Conservation (phyloP, 768 basidiomycete genomes). For the Podaxis rugospora region DNA sequence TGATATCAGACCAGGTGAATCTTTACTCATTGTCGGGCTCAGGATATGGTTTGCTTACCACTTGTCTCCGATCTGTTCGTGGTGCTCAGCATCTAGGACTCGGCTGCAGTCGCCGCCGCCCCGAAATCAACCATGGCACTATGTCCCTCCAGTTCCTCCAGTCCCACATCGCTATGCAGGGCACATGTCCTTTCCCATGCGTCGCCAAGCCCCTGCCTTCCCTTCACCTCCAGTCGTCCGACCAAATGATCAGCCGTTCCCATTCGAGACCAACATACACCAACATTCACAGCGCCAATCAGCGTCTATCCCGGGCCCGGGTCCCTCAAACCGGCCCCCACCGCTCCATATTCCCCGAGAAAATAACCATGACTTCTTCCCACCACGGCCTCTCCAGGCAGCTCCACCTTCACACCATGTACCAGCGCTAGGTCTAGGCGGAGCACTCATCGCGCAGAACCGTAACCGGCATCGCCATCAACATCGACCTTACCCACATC, state of each 20-base stretch:
- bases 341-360: slow-evolving; percentile 12
- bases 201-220: slow-evolving; percentile 26
- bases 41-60: not conserved
- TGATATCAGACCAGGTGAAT: slow-evolving; percentile 15
- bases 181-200: slow-evolving; percentile 34
- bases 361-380: slow-evolving; percentile 17
- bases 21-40: not conserved
- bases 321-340: slow-evolving; percentile 18
- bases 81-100: slow-evolving; percentile 15
- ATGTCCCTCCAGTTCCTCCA: slow-evolving; percentile 55
- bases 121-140: slow-evolving; percentile 26
- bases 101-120: slow-evolving; percentile 46
- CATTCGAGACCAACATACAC: slow-evolving; percentile 36
- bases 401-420: slow-evolving; percentile 49
- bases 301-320: slow-evolving; percentile 20
- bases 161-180: slow-evolving; percentile 34
- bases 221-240: slow-evolving; percentile 40
- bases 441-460: slow-evolving; percentile 48
- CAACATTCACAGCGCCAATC: slow-evolving; percentile 4
- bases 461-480: slow-evolving; percentile 17
- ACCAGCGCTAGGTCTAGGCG: slow-evolving; percentile 63
- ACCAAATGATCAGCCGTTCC: slow-evolving; percentile 46
- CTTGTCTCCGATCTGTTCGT: not conserved
- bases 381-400: slow-evolving; percentile 18
- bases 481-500: not conserved